These are phyloP conservation scores for Eucalyptus brandiana DNA, from an alignment of 345 rosid genomes.

Conservation along the genomic window DNA sequence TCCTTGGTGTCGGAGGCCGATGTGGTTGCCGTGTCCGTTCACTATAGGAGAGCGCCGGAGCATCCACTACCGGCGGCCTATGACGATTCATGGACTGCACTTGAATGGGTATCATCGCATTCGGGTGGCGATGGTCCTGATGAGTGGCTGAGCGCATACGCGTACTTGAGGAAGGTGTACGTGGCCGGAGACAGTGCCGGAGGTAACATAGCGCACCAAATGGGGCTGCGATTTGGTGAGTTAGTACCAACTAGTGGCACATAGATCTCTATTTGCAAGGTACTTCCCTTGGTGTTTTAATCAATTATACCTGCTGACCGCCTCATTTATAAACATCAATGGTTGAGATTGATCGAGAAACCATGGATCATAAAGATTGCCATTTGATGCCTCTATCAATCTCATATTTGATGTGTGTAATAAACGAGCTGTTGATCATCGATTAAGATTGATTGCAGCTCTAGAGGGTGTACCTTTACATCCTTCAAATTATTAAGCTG, in stretches of 20 bases:
- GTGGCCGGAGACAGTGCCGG: slow-evolving; percentile 32
- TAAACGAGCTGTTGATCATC: background rate
- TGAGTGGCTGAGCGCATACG: slow-evolving; percentile 11
- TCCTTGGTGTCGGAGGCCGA: background rate
- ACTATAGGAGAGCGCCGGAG: slow-evolving; percentile 21
- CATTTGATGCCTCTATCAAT: background rate
- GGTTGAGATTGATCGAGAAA: background rate
- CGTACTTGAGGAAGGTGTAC: slow-evolving; percentile 7
- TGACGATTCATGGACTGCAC: slow-evolving; percentile 23
- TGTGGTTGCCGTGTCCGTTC: slow-evolving; percentile 11
- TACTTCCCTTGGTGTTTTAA: background rate
- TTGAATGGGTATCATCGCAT: slow-evolving; percentile 25
- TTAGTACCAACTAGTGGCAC: background rate
- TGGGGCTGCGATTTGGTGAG: slow-evolving; percentile 6
- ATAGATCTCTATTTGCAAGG: background rate
- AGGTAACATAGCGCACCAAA: slow-evolving; percentile 16
- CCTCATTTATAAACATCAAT: background rate
- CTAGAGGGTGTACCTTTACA: background rate
- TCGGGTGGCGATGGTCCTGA: slow-evolving; percentile 9
- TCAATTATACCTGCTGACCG: background rate
- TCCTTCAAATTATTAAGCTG: background rate
- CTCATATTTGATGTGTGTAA: background rate
- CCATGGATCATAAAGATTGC: background rate
- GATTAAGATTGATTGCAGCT: background rate
- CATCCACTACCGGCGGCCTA: slow-evolving; percentile 9